Conservation (phyloP, 148 eudicot species). For the Vaccinium darrowii region DNA sequence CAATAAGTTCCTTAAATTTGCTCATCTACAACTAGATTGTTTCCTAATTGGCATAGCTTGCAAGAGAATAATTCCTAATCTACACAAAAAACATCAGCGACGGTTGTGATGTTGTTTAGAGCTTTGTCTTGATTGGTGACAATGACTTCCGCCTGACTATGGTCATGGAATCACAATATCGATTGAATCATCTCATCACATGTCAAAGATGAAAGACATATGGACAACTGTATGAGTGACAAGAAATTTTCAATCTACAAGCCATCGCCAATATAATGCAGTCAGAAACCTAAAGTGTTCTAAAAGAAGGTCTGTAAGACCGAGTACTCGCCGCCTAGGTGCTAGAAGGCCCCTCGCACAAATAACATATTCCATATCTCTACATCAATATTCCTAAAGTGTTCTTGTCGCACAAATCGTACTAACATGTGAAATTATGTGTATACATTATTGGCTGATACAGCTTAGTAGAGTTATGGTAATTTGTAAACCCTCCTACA, state of each 20-base stretch:
- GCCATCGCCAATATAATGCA: not conserved
- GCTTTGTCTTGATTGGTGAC: not conserved
- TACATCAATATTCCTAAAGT: not conserved
- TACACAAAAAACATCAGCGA: not conserved
- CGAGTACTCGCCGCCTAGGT: no score
- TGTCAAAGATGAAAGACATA: not conserved
- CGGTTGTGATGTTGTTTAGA: not conserved
- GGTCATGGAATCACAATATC: not conserved
- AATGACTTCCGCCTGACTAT: not conserved
- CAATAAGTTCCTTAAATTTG: not conserved
- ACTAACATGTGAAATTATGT: not conserved
- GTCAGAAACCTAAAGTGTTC: not conserved
- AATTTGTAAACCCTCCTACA: not conserved
- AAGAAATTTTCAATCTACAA: not conserved
- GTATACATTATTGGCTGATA: not conserved
- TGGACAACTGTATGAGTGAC: not conserved
- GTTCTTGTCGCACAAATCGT: not conserved
- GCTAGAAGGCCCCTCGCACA: no score
- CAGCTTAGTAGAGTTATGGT: not conserved
- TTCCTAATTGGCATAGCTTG: not conserved
- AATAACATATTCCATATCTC: no score
- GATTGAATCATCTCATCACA: not conserved
- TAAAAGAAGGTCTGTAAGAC: no score
- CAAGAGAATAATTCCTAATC: not conserved
- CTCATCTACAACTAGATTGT: not conserved